phyloP scores from a whole-genome alignment of 176 grass and related monocot genomes.

The Melocanna baccifera region DNA sequence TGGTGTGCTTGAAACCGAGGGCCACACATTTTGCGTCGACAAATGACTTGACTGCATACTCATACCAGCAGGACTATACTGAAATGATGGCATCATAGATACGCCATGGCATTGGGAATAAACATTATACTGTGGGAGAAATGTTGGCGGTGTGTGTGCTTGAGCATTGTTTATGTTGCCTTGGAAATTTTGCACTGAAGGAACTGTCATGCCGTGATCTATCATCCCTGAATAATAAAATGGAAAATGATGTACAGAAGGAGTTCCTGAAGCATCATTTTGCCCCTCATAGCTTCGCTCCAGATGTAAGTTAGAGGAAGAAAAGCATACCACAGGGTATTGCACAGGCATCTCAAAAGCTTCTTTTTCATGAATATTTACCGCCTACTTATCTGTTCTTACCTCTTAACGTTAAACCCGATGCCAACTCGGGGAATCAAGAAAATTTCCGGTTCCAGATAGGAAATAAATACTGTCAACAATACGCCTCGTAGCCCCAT shows the following conservation, averaged over 20 bases:
- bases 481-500: too few species aligned
- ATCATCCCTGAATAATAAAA: conserved; percentile 76
- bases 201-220: conserved; percentile 48
- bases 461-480: too few species aligned
- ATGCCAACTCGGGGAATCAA: too few species aligned
- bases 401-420: too few species aligned
- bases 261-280: conserved; percentile 48
- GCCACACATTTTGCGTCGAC: conserved; percentile 42
- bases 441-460: too few species aligned
- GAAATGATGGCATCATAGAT: conserved; percentile 57
- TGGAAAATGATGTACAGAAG: conserved; percentile 57
- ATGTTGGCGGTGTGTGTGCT: conserved; percentile 27
- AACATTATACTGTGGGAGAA: conserved; percentile 66
- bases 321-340: conserved; percentile 50
- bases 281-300: conserved; percentile 61
- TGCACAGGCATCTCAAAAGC: conserved; percentile 40
- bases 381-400: too few species aligned
- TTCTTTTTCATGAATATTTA: conserved; percentile 36
- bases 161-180: conserved; percentile 56
- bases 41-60: conserved; percentile 62
- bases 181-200: conserved; percentile 64
- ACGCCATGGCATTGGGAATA: conserved; percentile 53
- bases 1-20: conserved; percentile 43
- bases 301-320: conserved; percentile 56
- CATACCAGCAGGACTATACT: conserved; percentile 51